These are phyloP conservation scores for Monilinia fructigena DNA, from an alignment of 2,329 filamentous ascomycete genomes.

Conservation along the genomic window DNA sequence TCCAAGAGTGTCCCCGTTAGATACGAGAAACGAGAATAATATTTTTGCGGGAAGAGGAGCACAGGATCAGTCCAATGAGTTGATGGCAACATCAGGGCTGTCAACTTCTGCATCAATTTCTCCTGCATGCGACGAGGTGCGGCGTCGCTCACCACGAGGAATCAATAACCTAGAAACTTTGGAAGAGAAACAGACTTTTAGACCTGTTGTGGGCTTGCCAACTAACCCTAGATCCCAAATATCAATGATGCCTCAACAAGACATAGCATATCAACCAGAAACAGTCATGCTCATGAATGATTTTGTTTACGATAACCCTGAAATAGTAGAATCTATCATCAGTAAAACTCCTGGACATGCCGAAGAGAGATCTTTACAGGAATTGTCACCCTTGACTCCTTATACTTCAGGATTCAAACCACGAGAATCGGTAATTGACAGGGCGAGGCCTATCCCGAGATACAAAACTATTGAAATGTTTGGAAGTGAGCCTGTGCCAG, in stretches of 20 bases:
- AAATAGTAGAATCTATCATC: conserved; percentile 50
- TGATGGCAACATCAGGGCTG: conserved; percentile 31
- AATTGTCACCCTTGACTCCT: conserved; percentile 24
- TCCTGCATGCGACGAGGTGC: conserved; percentile 38
- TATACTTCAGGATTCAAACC: conserved; percentile 29
- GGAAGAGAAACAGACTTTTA: conserved; percentile 29
- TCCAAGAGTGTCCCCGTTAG: conserved; percentile 28
- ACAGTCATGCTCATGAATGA: conserved; percentile 57
- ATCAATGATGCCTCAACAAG: conserved; percentile 24
- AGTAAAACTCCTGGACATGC: conserved; percentile 42
- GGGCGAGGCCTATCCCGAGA: conserved; percentile 38
- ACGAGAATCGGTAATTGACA: conserved; percentile 38
- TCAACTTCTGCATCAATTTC: conserved; percentile 40
- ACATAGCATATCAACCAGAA: conserved; percentile 41
- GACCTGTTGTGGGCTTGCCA: conserved; percentile 31
- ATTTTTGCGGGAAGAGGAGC: conserved; percentile 33
- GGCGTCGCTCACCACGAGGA: conserved; percentile 37
- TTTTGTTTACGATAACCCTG: conserved; percentile 55
- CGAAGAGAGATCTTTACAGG: conserved; percentile 20
- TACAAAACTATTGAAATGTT: conserved; percentile 48
- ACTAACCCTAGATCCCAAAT: conserved; percentile 34
- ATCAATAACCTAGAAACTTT: conserved; percentile 28
- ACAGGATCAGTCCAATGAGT: conserved; percentile 18
- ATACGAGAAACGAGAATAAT: conserved; percentile 31
- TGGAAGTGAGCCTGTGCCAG: conserved; percentile 46